Percentiles rank a stretch among this genome's conserved stretches.
Evolutionary conservation across 1,284 basidiomycete species (phyloP).

Genomic region (Phylloporus sp.): DNA sequence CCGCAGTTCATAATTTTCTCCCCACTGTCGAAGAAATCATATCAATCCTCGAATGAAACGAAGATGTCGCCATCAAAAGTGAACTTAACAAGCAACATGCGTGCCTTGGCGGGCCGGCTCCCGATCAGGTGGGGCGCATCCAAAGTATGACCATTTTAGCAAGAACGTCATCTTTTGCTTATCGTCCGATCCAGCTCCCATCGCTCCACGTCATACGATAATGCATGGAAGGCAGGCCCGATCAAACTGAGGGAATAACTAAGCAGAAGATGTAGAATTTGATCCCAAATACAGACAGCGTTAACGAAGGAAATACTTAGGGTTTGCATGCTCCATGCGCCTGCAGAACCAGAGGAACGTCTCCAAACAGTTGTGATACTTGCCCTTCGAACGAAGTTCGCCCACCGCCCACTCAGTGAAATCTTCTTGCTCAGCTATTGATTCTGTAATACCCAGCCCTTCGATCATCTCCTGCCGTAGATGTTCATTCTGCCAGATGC

Average conservation of each 20-base stretch:
- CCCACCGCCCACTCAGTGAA: neutral
- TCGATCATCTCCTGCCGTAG: neutral
- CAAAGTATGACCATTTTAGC: constrained; percentile 44
- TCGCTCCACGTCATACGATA: too few relatives aligned
- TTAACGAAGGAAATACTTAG: neutral
- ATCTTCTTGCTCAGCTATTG: neutral
- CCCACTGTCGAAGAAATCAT: constrained; percentile 73
- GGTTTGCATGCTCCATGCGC: neutral
- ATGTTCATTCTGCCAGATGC: neutral
- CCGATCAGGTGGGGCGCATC: constrained; percentile 64
- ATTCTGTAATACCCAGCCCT: neutral
- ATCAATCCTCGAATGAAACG: constrained; percentile 55
- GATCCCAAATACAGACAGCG: neutral
- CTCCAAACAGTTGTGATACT: neutral
- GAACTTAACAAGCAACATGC: constrained; percentile 80
- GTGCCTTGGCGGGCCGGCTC: constrained; percentile 71
- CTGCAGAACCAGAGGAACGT: constrained; percentile 5
- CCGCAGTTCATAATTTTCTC: constrained; percentile 70
- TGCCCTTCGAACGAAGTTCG: neutral
- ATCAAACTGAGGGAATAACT: too few relatives aligned
- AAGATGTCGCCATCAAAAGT: constrained; percentile 54
- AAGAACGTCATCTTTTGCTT: constrained; percentile 5
- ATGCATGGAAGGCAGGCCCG: too few relatives aligned
- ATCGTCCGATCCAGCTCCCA: constrained; percentile 54
- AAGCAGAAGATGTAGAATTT: too few relatives aligned